These are phyloP conservation scores for Lasiosphaeriaceae sp. DNA, from an alignment of 495 filamentous ascomycete genomes.

Conservation along the genomic window DNA sequence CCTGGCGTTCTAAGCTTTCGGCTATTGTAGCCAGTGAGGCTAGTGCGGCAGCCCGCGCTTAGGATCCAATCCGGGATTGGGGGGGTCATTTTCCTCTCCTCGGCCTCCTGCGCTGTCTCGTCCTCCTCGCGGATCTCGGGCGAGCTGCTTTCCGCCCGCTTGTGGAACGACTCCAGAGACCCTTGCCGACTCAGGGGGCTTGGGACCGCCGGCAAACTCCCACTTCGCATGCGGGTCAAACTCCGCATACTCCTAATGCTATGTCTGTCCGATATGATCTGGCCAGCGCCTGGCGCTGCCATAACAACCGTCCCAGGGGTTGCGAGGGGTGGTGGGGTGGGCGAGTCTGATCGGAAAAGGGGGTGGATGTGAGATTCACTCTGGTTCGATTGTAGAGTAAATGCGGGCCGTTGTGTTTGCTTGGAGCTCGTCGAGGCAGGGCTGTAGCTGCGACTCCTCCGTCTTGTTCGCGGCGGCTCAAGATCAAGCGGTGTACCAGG, in stretches of 20 bases:
- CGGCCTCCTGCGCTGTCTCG: conserved; percentile 7
- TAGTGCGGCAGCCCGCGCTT: conserved; percentile 42
- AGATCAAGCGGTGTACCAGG: conserved; percentile 44
- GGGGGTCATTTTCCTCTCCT: conserved; percentile 49
- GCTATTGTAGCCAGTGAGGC: conserved; percentile 34
- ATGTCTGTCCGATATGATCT: conserved; percentile 57
- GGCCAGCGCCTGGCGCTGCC: conserved; percentile 66
- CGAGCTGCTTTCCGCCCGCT: conserved; percentile 24
- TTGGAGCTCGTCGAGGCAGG: conserved; percentile 26
- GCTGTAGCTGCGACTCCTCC: conserved; percentile 42
- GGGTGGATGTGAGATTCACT: conserved; percentile 80
- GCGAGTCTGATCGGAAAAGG: conserved; percentile 73
- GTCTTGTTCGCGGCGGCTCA: conserved; percentile 33
- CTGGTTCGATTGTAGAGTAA: conserved; percentile 34
- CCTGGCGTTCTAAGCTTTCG: conserved; percentile 15
- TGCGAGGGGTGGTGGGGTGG: conserved; percentile 62
- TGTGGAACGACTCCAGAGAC: conserved; percentile 44
- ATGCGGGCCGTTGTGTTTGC: conserved; percentile 26
- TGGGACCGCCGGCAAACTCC: conserved; percentile 53
- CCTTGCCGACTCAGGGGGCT: conserved; percentile 49
- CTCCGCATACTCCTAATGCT: conserved; percentile 45
- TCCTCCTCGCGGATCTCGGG: conserved; percentile 30
- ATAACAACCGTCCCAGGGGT: conserved; percentile 67
- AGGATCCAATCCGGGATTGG: conserved; percentile 58
- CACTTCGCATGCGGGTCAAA: conserved; percentile 65